A percentile compares a stretch with the other conserved stretches of the same genome.
Evolutionary conservation across 2,329 filamentous ascomycete species (phyloP).

Genomic region (Penicillium sp.): DNA sequence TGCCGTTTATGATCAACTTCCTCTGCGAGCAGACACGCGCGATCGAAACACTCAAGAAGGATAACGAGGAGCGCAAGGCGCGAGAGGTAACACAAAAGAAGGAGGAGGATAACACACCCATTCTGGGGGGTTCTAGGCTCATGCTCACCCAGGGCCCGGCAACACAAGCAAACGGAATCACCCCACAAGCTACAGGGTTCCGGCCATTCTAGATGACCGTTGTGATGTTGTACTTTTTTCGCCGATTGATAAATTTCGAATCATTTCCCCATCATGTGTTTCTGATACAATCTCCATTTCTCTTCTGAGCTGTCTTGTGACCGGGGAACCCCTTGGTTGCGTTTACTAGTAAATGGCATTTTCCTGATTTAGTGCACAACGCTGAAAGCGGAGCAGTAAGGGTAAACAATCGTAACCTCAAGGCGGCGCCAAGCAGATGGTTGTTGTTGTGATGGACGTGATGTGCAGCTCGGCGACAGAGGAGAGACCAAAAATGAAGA

Average conservation of each 20-base stretch:
- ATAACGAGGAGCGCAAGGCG: conserved; percentile 91
- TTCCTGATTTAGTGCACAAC: conserved; percentile 9
- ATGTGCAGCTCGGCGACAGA: background rate
- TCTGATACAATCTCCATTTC: conserved; percentile 11
- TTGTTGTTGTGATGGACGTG: conserved; percentile 5
- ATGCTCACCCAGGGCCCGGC: conserved; percentile 96
- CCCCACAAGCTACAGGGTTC: conserved; percentile 84
- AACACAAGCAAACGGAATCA: conserved; percentile 82
- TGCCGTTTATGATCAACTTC: conserved; percentile 99
- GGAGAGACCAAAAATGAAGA: background rate
- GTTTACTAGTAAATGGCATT: conserved; percentile 16
- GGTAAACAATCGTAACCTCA: conserved; percentile 5
- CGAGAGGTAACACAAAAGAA: conserved; percentile 76
- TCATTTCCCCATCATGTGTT: conserved; percentile 14
- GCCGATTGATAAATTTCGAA: conserved; percentile 14
- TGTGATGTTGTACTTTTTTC: conserved; percentile 22
- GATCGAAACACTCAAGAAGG: conserved; percentile 83
- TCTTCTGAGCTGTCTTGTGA: conserved; percentile 10
- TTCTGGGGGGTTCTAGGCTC: conserved; percentile 83
- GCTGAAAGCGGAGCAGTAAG: conserved; percentile 7
- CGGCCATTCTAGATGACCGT: conserved; percentile 54
- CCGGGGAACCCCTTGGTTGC: conserved; percentile 1
- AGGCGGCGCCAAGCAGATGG: conserved; percentile 3
- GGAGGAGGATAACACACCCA: conserved; percentile 91
- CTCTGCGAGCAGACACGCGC: conserved; percentile 87